phyloP scores from a whole-genome alignment of 208 protist species.

The Trypanosoma platydactyli region DNA sequence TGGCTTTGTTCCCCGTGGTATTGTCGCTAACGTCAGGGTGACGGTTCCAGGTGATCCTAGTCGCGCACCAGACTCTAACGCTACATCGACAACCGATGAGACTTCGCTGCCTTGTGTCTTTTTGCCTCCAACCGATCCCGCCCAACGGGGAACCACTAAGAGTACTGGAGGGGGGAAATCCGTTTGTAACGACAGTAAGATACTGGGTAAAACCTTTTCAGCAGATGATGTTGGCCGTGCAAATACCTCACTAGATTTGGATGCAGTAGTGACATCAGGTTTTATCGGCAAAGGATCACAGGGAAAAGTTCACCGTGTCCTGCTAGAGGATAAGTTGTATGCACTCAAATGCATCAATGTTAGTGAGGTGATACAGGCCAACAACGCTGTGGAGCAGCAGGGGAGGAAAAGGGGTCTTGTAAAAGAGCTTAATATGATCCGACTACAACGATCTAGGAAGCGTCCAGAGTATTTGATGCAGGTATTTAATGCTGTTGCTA shows the following conservation, averaged over 20 bases:
- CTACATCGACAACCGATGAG: neutral
- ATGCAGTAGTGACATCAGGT: conserved; percentile 59
- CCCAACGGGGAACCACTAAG: neutral
- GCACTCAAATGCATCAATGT: conserved; percentile 86
- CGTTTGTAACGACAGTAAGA: conserved; percentile 8
- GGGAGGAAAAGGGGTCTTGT: conserved; percentile 81
- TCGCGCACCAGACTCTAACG: neutral
- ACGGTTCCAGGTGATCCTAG: neutral
- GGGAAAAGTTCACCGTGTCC: conserved; percentile 78
- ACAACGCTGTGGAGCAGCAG: conserved; percentile 75
- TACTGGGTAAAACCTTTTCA: conserved; percentile 36
- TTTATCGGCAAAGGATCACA: conserved; percentile 78
- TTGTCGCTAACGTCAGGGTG: neutral
- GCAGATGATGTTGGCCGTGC: conserved; percentile 64
- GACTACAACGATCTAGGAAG: conserved; percentile 43
- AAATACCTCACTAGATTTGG: conserved; percentile 74
- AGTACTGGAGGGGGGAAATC: neutral
- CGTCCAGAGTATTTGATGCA: conserved; percentile 70
- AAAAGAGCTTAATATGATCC: conserved; percentile 88
- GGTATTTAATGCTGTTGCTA: conserved; percentile 83
- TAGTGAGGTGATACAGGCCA: conserved; percentile 66
- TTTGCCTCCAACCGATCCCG: neutral
- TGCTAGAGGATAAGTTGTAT: conserved; percentile 72
- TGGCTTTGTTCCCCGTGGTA: conserved; percentile 19
- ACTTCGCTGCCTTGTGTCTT: neutral